Evolutionary conservation across 1,284 basidiomycete species (phyloP).

Genomic region (Puccinia coronata): DNA sequence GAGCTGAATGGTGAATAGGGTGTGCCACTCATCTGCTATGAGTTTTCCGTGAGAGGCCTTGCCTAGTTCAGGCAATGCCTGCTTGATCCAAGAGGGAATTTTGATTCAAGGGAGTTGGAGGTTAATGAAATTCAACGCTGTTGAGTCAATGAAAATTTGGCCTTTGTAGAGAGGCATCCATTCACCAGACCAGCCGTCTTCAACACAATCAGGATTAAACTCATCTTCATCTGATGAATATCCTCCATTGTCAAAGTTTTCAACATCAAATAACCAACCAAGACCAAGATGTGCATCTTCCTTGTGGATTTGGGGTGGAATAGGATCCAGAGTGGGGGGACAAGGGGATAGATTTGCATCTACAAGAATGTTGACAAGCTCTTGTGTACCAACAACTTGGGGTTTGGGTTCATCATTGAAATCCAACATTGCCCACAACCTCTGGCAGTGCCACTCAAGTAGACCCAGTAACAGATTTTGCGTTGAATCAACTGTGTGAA

Average conservation of each 20-base stretch:
- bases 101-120: neutral
- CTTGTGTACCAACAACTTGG: constrained; percentile 7
- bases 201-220: neutral
- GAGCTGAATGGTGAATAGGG: constrained; percentile 26
- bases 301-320: neutral
- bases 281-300: neutral
- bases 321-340: neutral
- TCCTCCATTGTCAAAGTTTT: neutral
- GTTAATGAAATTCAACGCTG: neutral
- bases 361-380: constrained; percentile 18
- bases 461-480: constrained; percentile 34
- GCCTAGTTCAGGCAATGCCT: constrained; percentile 8
- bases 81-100: constrained; percentile 27
- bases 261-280: neutral
- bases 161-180: neutral
- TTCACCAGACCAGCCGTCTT: constrained; percentile 3
- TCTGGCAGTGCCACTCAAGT: constrained; percentile 25
- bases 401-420: neutral
- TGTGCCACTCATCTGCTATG: constrained; percentile 23
- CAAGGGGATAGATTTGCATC: neutral
- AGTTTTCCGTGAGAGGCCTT: constrained; percentile 16
- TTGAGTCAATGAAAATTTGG: neutral
- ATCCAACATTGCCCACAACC: constrained; percentile 31
- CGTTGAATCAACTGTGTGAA: constrained; percentile 29
- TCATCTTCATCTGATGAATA: neutral